phyloP scores from a whole-genome alignment of 108 stramenopile species.

The Parietichytrium sp. region DNA sequence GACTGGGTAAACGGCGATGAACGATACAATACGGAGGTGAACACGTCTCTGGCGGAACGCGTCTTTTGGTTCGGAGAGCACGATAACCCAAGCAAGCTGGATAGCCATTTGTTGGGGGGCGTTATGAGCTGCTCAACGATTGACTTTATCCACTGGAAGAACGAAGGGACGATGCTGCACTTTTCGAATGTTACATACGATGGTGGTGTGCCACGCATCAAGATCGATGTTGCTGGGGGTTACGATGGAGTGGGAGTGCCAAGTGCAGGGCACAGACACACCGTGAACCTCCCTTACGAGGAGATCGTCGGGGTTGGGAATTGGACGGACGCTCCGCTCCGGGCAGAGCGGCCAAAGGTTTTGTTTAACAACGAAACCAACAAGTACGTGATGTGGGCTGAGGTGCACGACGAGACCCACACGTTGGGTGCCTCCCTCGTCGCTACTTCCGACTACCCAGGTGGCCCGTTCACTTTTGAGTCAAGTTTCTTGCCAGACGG shows the following conservation, averaged over 20 bases:
- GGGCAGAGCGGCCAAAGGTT: constrained; percentile 69
- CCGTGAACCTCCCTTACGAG: not conserved
- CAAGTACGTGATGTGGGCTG: constrained; percentile 81
- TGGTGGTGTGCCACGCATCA: constrained; percentile 12
- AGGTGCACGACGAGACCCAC: constrained; percentile 60
- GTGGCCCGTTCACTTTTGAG: constrained; percentile 72
- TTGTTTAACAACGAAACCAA: constrained; percentile 60
- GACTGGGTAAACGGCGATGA: not conserved
- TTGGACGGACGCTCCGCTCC: constrained; percentile 48
- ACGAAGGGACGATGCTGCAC: constrained; percentile 75
- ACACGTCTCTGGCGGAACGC: constrained; percentile 40
- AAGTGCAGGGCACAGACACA: not conserved
- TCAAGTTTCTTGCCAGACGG: constrained; percentile 79
- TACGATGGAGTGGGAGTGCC: not conserved
- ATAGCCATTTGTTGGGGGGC: constrained; percentile 47
- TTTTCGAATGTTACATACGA: constrained; percentile 71
- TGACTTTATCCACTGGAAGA: constrained; percentile 71
- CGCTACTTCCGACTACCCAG: constrained; percentile 65
- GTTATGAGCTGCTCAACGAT: constrained; percentile 75
- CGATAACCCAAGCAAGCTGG: not conserved
- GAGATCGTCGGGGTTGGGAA: not conserved
- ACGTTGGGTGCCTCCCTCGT: constrained; percentile 71
- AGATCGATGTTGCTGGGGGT: not conserved
- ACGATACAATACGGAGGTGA: constrained; percentile 11
- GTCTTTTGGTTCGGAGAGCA: constrained; percentile 73